Base-by-base conservation (phyloP, 192 early-diverging fungal genomes). In the Gryganskiella cystojenkinii region DNA sequence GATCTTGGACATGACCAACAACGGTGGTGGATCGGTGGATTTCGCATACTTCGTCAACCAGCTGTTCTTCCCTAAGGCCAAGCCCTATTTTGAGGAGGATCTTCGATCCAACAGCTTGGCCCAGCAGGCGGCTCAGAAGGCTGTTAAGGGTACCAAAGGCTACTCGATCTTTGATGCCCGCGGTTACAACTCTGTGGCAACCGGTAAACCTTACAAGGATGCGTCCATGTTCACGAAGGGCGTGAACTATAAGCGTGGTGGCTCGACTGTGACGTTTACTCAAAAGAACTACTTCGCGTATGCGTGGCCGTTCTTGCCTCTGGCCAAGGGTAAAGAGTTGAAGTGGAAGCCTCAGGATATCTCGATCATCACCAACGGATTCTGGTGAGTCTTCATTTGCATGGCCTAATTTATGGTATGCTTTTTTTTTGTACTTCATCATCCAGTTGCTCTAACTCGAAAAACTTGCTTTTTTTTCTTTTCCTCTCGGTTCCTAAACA, bases 1-100 rank as follows among this genome's bases (percentile, higher is more conserved):
- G 45, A 75, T 81, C 30, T 60, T 81, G 30, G 80, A 81, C 62
- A 64, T 81, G 80, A 71, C 80, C 63, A 81, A 81, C 64, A 81
- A 81, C 17, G 71, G 71, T 50, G 80, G 80, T 54, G 80, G 80
- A 34, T 65, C 58, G 11, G 71, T 68, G 11, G 55, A 70, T 30
- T 58, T 81, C n/a, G 46, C 69, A 7, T 67, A 80, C 54, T 80
- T 72, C 40, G 33, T 80, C 35, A 80, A 80, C 62, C 31, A 43
- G 33, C n/a, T 80, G 5, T 62, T 80, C 46, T 80, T 80, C 47
- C 79, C 79, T 28, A 24, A 59, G 14, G 52, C 64, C 7, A 40
- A 72, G 22, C 70, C 79, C 27, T 72, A 62, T 27, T 65, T 73
- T 43, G 65, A 54, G 19, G 33, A 67, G 31, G 66, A 72, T 20